Evolutionary conservation across 805 yeast species (phyloP).

Genomic region (Candida tallmaniae): DNA sequence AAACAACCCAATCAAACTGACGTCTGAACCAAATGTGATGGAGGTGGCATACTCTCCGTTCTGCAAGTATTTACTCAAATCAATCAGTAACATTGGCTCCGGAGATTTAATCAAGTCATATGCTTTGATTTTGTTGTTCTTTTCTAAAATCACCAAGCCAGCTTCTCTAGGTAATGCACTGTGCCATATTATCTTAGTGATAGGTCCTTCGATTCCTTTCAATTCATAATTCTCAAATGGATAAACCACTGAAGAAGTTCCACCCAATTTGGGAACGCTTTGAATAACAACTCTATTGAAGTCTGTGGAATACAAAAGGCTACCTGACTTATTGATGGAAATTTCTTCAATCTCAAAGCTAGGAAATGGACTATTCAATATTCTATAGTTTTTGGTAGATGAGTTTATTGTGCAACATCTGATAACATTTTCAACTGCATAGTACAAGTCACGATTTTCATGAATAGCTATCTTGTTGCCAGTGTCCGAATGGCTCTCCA

Average conservation of each 20-base stretch:
- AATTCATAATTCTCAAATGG: conserved; percentile 12
- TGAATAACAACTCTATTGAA: conserved; percentile 8
- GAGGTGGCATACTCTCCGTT: conserved; percentile 16
- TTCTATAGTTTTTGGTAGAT: conserved; percentile 15
- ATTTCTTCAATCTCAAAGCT: conserved; percentile 28
- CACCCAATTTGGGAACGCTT: background rate
- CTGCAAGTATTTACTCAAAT: conserved; percentile 2
- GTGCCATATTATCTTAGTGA: conserved; percentile 25
- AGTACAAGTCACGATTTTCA: conserved; percentile 23
- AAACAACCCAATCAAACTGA: conserved; percentile 21
- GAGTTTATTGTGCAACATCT: conserved; percentile 25
- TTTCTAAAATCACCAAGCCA: conserved; percentile 21
- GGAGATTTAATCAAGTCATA: conserved; percentile 5
- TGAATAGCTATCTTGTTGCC: conserved; percentile 10
- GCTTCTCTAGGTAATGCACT: conserved; percentile 16
- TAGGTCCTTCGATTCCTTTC: conserved; percentile 11
- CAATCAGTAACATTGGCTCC: conserved; percentile 1
- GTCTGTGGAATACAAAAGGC: conserved; percentile 27
- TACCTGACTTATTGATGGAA: conserved; percentile 36
- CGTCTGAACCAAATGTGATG: conserved; percentile 25
- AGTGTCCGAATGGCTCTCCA: background rate
- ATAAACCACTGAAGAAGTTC: background rate
- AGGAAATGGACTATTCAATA: conserved; percentile 5
- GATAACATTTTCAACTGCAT: conserved; percentile 27
- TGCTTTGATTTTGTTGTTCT: conserved; percentile 12